Percentiles rank a stretch among this genome's conserved stretches.
Evolutionary conservation across 306 rosid genomes (phyloP).

Genomic region (Cucurbita moschata): DNA sequence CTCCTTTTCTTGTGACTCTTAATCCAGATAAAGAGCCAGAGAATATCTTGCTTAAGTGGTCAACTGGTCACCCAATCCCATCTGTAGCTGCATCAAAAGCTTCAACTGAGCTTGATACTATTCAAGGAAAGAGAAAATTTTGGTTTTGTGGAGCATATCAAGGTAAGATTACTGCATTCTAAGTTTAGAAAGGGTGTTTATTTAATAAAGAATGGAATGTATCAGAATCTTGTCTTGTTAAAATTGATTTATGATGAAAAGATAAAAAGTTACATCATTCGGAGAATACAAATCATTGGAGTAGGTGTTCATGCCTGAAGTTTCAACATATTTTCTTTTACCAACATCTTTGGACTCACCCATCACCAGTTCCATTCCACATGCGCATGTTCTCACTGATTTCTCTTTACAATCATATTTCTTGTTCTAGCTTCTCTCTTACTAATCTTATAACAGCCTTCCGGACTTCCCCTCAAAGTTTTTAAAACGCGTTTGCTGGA

Average conservation of each 20-base stretch:
- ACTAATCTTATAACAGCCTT: background rate
- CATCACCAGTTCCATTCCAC: background rate
- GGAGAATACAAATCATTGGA: background rate
- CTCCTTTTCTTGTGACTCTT: slow-evolving; percentile 68
- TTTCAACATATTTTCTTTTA: background rate
- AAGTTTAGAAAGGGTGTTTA: background rate
- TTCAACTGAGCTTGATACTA: slow-evolving; percentile 34
- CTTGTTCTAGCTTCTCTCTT: background rate
- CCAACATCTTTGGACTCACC: background rate
- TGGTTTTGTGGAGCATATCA: slow-evolving; percentile 93
- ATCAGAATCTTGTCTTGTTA: background rate
- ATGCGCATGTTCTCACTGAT: background rate
- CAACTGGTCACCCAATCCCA: slow-evolving; percentile 75
- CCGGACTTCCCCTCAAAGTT: no score
- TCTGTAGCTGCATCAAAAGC: slow-evolving; percentile 80
- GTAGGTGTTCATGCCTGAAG: background rate
- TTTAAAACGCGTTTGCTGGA: no score
- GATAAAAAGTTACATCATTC: background rate
- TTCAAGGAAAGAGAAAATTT: slow-evolving; percentile 83
- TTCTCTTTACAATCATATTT: background rate
- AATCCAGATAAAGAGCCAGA: slow-evolving; percentile 64
- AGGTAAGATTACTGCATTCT: slow-evolving; percentile 19
- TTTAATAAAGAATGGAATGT: background rate
- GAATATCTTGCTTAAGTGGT: slow-evolving; percentile 54
- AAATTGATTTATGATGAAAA: background rate